Conservation (phyloP, 164 flowering plant genomes). For the Chimonanthus praecox region DNA sequence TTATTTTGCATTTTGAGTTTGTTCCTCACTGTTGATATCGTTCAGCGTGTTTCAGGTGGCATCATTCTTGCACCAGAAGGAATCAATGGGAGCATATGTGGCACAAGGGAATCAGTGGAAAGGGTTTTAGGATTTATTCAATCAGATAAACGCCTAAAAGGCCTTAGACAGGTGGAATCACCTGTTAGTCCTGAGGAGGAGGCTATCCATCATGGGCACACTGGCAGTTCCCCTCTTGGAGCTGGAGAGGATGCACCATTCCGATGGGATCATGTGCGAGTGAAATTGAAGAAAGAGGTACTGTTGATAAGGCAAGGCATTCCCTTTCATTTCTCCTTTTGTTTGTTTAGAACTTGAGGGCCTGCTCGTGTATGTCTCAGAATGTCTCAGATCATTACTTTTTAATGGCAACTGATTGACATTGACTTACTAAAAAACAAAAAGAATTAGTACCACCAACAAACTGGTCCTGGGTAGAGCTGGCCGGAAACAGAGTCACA, state of each 20-base stretch:
- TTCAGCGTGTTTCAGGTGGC: slow-evolving; percentile 98
- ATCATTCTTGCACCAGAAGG: slow-evolving; percentile 97
- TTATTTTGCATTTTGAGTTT: neutral
- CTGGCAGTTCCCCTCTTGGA: slow-evolving; percentile 77
- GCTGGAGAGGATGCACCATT: slow-evolving; percentile 98
- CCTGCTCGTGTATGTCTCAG: no score
- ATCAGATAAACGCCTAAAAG: slow-evolving; percentile 58
- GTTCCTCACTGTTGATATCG: slow-evolving; percentile 53
- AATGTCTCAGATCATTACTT: no score
- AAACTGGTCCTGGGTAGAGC: no score
- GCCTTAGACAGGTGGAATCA: slow-evolving; percentile 72
- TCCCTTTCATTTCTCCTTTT: neutral
- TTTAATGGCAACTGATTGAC: no score
- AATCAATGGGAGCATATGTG: slow-evolving; percentile 96
- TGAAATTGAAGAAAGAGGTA: slow-evolving; percentile 93
- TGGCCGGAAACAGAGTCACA: no score
- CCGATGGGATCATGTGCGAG: slow-evolving; percentile 97
- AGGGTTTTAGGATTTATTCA: slow-evolving; percentile 72
- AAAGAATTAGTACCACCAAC: no score
- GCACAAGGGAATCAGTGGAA: slow-evolving; percentile 69
- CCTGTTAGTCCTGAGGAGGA: slow-evolving; percentile 96
- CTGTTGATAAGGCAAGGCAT: neutral
- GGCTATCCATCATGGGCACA: slow-evolving; percentile 91
- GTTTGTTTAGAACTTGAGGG: neutral
- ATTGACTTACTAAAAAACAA: no score